A percentile compares a stretch with the other conserved stretches of the same genome.
phyloP scores from a whole-genome alignment of 257 asterid species.

The Phtheirospermum japonicum region DNA sequence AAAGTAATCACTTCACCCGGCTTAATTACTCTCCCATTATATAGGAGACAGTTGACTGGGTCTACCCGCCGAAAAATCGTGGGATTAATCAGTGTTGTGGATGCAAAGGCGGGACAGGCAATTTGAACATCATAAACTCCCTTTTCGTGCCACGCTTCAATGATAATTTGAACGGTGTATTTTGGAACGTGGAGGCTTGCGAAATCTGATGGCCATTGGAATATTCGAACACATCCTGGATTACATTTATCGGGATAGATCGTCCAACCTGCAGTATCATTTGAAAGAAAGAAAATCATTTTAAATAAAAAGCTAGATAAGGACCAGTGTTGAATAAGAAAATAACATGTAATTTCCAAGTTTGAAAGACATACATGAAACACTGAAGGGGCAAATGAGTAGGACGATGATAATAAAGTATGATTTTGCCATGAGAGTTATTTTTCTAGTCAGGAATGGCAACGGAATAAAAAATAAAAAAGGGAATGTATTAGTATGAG shows the following conservation, averaged over 20 bases:
- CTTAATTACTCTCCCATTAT: constrained; percentile 40
- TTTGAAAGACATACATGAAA: constrained; percentile 33
- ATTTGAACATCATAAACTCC: constrained; percentile 50
- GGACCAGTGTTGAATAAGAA: too few relatives aligned
- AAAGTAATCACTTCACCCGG: constrained; percentile 63
- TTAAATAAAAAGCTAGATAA: too few relatives aligned
- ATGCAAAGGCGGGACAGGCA: constrained; percentile 52
- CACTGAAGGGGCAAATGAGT: constrained; percentile 33
- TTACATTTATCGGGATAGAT: constrained; percentile 28
- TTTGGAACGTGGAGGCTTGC: constrained; percentile 52
- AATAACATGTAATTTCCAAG: background rate
- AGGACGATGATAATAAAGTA: constrained; percentile 26
- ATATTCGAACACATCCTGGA: constrained; percentile 29
- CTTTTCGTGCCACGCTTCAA: constrained; percentile 43
- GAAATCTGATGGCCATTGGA: constrained; percentile 64
- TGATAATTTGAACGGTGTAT: constrained; percentile 51
- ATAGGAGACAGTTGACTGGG: constrained; percentile 36
- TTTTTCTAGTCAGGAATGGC: background rate
- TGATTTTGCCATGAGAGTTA: constrained; percentile 33
- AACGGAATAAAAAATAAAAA: background rate
- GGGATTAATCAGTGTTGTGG: constrained; percentile 53
- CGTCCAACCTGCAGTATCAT: constrained; percentile 33
- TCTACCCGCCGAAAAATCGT: constrained; percentile 42
- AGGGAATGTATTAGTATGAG: background rate
- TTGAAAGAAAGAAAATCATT: background rate